Percentiles rank a stretch among this genome's conserved stretches.
Evolutionary conservation across 1,139 yeast species (phyloP).

Genomic region (Citeromyces hawaiiensis): DNA sequence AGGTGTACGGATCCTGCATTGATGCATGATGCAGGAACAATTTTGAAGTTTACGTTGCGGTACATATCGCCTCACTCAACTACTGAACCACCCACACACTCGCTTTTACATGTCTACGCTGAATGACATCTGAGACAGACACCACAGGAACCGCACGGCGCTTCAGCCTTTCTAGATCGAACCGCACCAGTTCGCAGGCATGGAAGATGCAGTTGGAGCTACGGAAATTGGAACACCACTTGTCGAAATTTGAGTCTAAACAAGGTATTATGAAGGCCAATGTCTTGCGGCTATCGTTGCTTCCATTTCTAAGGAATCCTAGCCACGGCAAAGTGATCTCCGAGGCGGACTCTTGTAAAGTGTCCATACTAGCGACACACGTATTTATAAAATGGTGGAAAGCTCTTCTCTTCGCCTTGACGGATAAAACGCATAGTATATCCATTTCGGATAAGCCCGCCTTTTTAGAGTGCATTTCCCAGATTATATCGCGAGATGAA

Average conservation of each 20-base stretch:
- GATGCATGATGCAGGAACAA: too few species aligned
- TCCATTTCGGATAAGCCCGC: constrained; percentile 50
- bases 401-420: constrained; percentile 31
- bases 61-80: too few species aligned
- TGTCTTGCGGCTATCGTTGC: constrained; percentile 47
- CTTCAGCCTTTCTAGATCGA: neutral
- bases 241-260: constrained; percentile 35
- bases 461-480: constrained; percentile 59
- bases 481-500: constrained; percentile 50
- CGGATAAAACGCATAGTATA: constrained; percentile 19
- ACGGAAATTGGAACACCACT: constrained; percentile 25
- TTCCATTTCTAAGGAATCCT: constrained; percentile 36
- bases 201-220: constrained; percentile 1
- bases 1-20: too few species aligned
- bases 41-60: too few species aligned
- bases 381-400: constrained; percentile 54
- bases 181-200: neutral
- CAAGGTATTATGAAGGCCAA: constrained; percentile 48
- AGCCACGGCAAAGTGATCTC: constrained; percentile 5
- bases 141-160: neutral
- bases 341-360: constrained; percentile 6
- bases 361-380: constrained; percentile 6
- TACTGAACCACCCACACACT: neutral
- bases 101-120: neutral
- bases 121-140: neutral